Conservation (phyloP, 768 basidiomycete species). For the Lactifluus echinatus region DNA sequence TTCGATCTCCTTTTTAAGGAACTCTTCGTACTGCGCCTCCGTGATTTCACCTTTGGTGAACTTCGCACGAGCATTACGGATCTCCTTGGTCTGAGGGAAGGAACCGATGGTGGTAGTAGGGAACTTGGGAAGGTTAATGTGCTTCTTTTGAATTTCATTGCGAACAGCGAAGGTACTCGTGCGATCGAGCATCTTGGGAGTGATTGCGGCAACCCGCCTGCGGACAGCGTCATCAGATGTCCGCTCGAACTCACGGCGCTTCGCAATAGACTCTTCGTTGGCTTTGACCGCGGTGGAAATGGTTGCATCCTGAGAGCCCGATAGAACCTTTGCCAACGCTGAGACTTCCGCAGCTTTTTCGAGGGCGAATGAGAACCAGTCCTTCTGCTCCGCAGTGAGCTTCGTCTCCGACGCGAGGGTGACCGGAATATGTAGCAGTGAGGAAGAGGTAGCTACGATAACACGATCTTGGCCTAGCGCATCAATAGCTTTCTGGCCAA, state of each 20-base stretch:
- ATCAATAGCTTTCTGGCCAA: slow-evolving; percentile 77
- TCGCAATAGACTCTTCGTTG: slow-evolving; percentile 84
- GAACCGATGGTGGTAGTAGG: slow-evolving; percentile 98
- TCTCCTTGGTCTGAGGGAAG: slow-evolving; percentile 99
- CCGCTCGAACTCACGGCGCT: slow-evolving; percentile 90
- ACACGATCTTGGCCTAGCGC: slow-evolving; percentile 81
- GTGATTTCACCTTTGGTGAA: slow-evolving; percentile 87
- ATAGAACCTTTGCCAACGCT: slow-evolving; percentile 74
- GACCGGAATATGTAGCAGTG: slow-evolving; percentile 96
- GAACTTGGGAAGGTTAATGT: slow-evolving; percentile 90
- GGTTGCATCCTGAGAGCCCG: slow-evolving; percentile 70
- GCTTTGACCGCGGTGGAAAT: slow-evolving; percentile 71
- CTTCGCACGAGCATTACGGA: slow-evolving; percentile 93
- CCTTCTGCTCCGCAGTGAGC: slow-evolving; percentile 79
- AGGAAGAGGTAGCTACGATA: slow-evolving; percentile 92
- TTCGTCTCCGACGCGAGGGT: slow-evolving; percentile 89
- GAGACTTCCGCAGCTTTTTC: slow-evolving; percentile 94
- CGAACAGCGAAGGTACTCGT: slow-evolving; percentile 83
- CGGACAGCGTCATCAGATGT: slow-evolving; percentile 91
- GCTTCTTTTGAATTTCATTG: slow-evolving; percentile 80
- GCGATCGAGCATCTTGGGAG: slow-evolving; percentile 75
- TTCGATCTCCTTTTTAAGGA: slow-evolving; percentile 98
- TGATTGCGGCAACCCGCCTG: slow-evolving; percentile 90
- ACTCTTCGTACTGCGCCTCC: slow-evolving; percentile 82
- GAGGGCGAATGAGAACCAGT: slow-evolving; percentile 97